Evolutionary conservation across 2,329 filamentous ascomycete genomes (phyloP), one percentile per base, ranked within the genome.

Genomic region (Aureobasidium sp.): DNA sequence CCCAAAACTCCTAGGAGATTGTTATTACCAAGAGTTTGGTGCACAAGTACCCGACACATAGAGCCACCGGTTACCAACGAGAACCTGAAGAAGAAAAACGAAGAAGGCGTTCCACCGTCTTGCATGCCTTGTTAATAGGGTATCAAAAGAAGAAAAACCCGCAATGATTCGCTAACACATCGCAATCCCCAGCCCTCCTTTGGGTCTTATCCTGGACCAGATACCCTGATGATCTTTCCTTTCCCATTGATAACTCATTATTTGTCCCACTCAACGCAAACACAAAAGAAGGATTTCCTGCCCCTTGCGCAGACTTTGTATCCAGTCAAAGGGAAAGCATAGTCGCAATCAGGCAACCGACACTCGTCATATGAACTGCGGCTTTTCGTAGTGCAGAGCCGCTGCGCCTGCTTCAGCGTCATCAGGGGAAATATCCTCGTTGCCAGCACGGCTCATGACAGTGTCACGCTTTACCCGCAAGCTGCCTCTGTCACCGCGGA

Each of bases 401-500:
- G 55, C 33, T 17, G 55, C 55, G 25, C 55, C 31, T 58, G 42
- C 55, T 58, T 47, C 17, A 5, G 43, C 23, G n/a, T 58, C 55
- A 21, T 33, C 33, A 25, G 49, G 40, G n/a, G 38, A 17, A 1
- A 33, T 11, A n/a, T 47, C 43, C 21, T 54, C 46, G 8, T 45
- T 23, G 13, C 47, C 57, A 21, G 29, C 57, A 43, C 47, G 46
- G 25, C 63, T 66, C 67, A 68, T 69, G 33, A 69, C 67, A 15
- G 67, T 68, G 54, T 69, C 67, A 35, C 67, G 59, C 63, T 69
- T 69, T 13, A 69, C 64, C 50, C 84, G 82, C 54, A 90, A 81
- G 68, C 85, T 90, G 88, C 62, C 86, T 79, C 55, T 76, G 76
- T 57, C 85, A 81, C 58, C 49, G 15, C 67, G 88, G 84, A 31